Evolutionary conservation across 2,329 filamentous ascomycete genomes (phyloP).

Genomic region (Cadophora sp.): DNA sequence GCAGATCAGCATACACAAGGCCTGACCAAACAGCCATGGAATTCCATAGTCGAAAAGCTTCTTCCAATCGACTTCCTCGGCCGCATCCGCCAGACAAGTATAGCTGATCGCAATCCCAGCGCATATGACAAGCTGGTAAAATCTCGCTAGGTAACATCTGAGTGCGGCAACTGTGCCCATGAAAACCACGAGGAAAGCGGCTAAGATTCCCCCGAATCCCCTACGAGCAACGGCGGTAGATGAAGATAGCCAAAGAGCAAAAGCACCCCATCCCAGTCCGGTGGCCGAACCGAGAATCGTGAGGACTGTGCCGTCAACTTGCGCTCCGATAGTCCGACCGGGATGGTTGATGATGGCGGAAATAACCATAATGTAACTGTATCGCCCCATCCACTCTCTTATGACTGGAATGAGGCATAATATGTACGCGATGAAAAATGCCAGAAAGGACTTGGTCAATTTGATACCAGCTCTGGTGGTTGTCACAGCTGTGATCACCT

Average conservation of each 20-base stretch:
- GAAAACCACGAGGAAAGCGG: slow-evolving; percentile 59
- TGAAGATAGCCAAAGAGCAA: slow-evolving; percentile 61
- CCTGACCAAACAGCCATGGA: slow-evolving; percentile 62
- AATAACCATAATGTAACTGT: slow-evolving; percentile 61
- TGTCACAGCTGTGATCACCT: slow-evolving; percentile 49
- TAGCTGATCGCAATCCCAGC: slow-evolving; percentile 63
- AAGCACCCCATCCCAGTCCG: slow-evolving; percentile 61
- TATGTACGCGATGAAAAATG: slow-evolving; percentile 62
- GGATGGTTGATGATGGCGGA: slow-evolving; percentile 65
- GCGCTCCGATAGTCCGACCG: slow-evolving; percentile 60
- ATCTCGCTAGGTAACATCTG: slow-evolving; percentile 60
- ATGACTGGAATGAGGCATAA: slow-evolving; percentile 59
- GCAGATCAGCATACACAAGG: slow-evolving; percentile 57
- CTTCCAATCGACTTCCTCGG: slow-evolving; percentile 53
- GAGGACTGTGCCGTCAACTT: slow-evolving; percentile 60
- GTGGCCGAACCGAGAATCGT: slow-evolving; percentile 60
- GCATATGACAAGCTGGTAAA: slow-evolving; percentile 61
- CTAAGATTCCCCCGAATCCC: slow-evolving; percentile 62
- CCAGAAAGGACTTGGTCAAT: slow-evolving; percentile 59
- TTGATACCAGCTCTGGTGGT: slow-evolving; percentile 59
- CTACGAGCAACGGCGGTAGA: slow-evolving; percentile 52
- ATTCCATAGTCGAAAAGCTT: slow-evolving; percentile 60
- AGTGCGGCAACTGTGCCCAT: slow-evolving; percentile 58
- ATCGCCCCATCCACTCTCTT: slow-evolving; percentile 57
- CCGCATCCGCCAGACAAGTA: slow-evolving; percentile 58